Conservation (phyloP, 768 basidiomycete species). For the Agrocybe pediades region DNA sequence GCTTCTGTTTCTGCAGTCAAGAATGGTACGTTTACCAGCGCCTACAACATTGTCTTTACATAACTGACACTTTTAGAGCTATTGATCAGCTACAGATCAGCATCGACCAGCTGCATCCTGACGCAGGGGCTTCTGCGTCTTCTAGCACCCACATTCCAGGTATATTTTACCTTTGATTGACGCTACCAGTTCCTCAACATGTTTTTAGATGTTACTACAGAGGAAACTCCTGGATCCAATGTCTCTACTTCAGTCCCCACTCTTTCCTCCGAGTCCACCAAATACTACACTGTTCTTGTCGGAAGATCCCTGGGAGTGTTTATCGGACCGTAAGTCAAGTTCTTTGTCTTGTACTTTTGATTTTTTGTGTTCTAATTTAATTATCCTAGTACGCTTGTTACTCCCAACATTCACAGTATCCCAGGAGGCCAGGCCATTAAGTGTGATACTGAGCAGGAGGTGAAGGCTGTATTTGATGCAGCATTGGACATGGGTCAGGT, state of each 20-base stretch:
- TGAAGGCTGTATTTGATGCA: neutral
- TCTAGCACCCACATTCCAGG: too few species aligned
- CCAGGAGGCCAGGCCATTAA: neutral
- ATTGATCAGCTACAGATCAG: too few species aligned
- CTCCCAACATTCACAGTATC: neutral
- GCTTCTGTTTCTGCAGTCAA: too few species aligned
- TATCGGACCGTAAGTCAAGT: neutral
- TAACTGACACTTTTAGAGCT: too few species aligned
- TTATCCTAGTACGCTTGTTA: neutral
- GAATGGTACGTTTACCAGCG: too few species aligned
- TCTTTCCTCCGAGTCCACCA: neutral
- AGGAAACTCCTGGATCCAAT: neutral
- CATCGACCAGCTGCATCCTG: too few species aligned
- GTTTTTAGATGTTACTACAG: too few species aligned
- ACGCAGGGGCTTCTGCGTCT: too few species aligned
- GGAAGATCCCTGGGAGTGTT: neutral
- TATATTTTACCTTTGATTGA: too few species aligned
- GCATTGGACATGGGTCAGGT: neutral
- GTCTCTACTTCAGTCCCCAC: neutral
- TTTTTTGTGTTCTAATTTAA: neutral
- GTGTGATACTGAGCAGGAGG: neutral
- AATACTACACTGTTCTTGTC: neutral
- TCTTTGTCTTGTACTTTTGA: neutral
- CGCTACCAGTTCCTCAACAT: too few species aligned
- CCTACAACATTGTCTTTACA: too few species aligned